phyloP scores from a whole-genome alignment of 2,329 filamentous ascomycete species.

The Camptophora hylomeconis region DNA sequence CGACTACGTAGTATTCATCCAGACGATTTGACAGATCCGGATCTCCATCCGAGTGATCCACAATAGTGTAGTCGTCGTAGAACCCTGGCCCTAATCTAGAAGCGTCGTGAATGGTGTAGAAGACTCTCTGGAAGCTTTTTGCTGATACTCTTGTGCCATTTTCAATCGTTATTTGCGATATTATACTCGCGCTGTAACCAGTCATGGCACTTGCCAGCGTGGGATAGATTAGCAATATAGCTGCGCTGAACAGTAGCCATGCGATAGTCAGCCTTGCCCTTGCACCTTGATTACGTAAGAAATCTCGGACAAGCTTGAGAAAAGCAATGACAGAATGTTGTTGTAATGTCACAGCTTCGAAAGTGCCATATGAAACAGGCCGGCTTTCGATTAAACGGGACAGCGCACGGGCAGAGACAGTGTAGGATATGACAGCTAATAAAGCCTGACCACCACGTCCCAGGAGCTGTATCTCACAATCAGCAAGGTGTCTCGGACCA shows the following conservation, averaged over 20 bases:
- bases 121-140: slow-evolving; percentile 15
- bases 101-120: slow-evolving; percentile 12
- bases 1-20: no score
- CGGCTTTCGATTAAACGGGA: slow-evolving; percentile 22
- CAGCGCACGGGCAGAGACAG: slow-evolving; percentile 23
- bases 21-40: background rate
- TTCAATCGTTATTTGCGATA: slow-evolving; percentile 4
- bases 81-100: slow-evolving; percentile 3
- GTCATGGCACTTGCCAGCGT: slow-evolving; percentile 25
- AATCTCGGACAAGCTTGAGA: slow-evolving; percentile 19
- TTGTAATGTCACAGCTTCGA: slow-evolving; percentile 21
- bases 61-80: background rate
- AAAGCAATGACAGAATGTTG: slow-evolving; percentile 18
- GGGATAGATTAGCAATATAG: slow-evolving; percentile 22
- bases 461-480: no score
- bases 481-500: no score
- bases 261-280: slow-evolving; percentile 18
- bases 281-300: slow-evolving; percentile 13
- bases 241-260: slow-evolving; percentile 21
- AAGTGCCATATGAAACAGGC: slow-evolving; percentile 23
- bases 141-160: slow-evolving; percentile 12
- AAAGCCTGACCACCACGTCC: slow-evolving; percentile 22
- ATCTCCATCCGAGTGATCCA: background rate
- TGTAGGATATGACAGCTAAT: slow-evolving; percentile 19
- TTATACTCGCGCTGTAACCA: slow-evolving; percentile 26